Evolutionary conservation across 2,329 filamentous ascomycete species (phyloP).

Genomic region (Penicillium expansum): DNA sequence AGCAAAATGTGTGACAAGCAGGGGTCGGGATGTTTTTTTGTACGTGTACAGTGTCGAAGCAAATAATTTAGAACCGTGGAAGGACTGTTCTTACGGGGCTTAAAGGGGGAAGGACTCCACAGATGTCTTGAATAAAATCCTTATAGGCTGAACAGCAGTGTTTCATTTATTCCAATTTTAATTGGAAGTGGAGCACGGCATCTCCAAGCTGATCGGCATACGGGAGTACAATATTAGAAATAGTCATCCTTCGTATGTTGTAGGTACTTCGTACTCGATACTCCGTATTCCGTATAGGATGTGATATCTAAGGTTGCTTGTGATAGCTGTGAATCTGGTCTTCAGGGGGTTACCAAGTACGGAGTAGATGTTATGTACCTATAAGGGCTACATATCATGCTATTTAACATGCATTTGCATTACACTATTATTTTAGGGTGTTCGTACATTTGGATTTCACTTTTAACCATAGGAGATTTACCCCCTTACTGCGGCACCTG

Average conservation of each 20-base stretch:
- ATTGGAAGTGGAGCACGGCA: slow-evolving; percentile 14
- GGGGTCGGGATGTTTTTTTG: not conserved
- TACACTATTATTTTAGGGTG: not conserved
- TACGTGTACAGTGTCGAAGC: no score
- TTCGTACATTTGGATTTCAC: not conserved
- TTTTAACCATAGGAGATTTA: not conserved
- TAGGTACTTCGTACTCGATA: no score
- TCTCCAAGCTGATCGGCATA: slow-evolving; percentile 4
- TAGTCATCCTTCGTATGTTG: no score
- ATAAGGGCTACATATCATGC: not conserved
- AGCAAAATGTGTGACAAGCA: not conserved
- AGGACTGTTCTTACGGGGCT: not conserved
- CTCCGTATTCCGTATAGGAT: not conserved
- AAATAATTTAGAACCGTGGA: no score
- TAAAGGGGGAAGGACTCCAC: slow-evolving; percentile 16
- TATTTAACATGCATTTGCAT: not conserved
- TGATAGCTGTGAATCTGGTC: not conserved
- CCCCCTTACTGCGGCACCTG: not conserved
- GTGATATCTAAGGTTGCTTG: not conserved
- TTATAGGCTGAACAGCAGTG: slow-evolving; percentile 8
- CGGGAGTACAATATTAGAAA: no score
- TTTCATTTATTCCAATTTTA: slow-evolving; percentile 18
- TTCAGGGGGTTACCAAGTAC: not conserved
- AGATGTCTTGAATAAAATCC: slow-evolving; percentile 6
- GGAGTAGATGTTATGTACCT: not conserved